Base-by-base conservation (phyloP, 371 early-diverging fungal genomes). In the Sporodiniella umbellata region DNA sequence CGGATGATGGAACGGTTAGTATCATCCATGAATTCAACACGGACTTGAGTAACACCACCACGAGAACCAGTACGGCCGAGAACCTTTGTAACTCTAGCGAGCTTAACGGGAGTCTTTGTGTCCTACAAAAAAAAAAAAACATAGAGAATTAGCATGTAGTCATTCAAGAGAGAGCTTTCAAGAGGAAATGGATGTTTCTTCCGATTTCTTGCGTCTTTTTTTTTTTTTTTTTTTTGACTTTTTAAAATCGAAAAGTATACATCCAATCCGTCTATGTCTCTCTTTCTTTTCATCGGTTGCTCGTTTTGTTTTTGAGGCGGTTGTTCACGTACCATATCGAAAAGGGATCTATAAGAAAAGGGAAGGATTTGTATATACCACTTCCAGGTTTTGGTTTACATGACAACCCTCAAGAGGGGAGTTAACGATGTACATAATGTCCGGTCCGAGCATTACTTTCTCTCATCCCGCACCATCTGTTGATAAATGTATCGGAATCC, bases 51-150 rank as follows among this genome's bases (percentile, higher is more conserved):
- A 75, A 97, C 98, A 81, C 96, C 92, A 85, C 93, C 93, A 71
- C 98, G 95, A 75, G 98, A 98, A 73, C 98, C 98, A 61, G 98
- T 98, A 67, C 98, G 93, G 79, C 97, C 98, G 69, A 98, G 89
- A 60, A 96, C 92, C 85, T 96, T 95, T 68, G 80, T 86, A 66
- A 98, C 98, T 59, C 81, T 82, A 71, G 95, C 98, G 73, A 92
- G 88, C 83, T 95, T 95, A 66, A 93, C 87, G 64, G 80, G 80
- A 55, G 79, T 72, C 73, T 82, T 77, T 73, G 83, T 54, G 69
- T 85, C 84, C 85, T 81, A 72, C 10, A 47, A 18, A 46, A 19
- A 22, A 42, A 31, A 19, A 37, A 25, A 46, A 31, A 42, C 47
- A 1, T 8, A 12, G 31, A 31, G 7, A 31, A 31, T 12, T 8